Conservation (phyloP, 768 basidiomycete genomes). For the Calocybe cyanea region DNA sequence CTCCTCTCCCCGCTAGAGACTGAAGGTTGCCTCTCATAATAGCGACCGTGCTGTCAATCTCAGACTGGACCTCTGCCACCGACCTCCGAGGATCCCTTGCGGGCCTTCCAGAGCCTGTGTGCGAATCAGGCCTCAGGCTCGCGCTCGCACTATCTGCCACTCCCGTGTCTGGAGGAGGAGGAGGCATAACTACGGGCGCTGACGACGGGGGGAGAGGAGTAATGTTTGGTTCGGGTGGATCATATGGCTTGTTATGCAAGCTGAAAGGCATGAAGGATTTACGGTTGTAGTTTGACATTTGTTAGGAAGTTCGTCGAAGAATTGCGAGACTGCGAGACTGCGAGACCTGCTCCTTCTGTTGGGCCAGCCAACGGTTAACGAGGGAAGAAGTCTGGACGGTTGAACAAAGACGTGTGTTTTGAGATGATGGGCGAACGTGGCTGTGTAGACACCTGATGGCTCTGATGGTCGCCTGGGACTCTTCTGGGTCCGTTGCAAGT, state of each 20-base stretch:
- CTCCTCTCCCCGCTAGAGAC: constrained; percentile 89
- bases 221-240: constrained; percentile 4
- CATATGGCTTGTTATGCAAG: constrained; percentile 2
- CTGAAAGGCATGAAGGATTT: constrained; percentile 6
- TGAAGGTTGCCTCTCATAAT: constrained; percentile 97
- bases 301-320: too few relatives aligned
- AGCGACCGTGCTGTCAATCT: constrained; percentile 93
- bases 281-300: constrained; percentile 1
- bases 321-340: too few relatives aligned
- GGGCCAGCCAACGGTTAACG: too few relatives aligned
- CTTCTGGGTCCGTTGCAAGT: too few relatives aligned
- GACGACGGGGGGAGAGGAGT: neutral
- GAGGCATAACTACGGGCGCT: neutral
- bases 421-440: too few relatives aligned
- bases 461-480: too few relatives aligned
- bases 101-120: neutral
- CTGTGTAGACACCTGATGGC: too few relatives aligned
- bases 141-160: neutral
- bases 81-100: constrained; percentile 13
- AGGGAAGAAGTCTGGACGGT: too few relatives aligned
- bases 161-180: neutral
- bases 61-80: constrained; percentile 76
- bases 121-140: neutral
- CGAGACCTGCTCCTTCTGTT: too few relatives aligned
- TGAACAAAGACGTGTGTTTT: too few relatives aligned